Percentiles rank a stretch among this genome's conserved stretches.
Conservation (phyloP, 2,329 filamentous ascomycete genomes). For the Ampelomyces quisqualis region DNA sequence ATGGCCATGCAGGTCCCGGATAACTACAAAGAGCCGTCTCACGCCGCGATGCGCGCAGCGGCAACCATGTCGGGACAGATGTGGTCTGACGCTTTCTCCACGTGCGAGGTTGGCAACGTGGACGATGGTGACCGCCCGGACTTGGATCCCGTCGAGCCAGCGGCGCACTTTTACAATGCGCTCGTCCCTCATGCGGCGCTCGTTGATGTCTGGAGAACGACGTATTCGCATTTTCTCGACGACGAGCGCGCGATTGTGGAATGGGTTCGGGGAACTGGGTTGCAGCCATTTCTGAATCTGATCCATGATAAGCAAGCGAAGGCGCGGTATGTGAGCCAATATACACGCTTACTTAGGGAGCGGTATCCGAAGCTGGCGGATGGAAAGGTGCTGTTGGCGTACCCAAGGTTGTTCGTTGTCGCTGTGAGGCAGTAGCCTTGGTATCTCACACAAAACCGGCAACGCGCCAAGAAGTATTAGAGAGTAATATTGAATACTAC, state of each 20-base stretch:
- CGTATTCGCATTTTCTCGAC: constrained; percentile 56
- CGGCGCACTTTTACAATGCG: constrained; percentile 52
- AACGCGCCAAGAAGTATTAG: too few species aligned
- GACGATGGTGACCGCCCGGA: constrained; percentile 25
- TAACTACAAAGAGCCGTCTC: constrained; percentile 54
- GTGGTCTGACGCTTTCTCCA: constrained; percentile 42
- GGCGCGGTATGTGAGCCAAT: constrained; percentile 50
- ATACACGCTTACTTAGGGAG: constrained; percentile 48
- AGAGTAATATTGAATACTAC: too few species aligned
- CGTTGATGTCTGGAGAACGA: constrained; percentile 58
- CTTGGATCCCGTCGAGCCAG: constrained; percentile 53
- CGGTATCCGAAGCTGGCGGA: constrained; percentile 51
- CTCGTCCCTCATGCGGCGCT: constrained; percentile 43
- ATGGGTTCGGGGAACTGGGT: constrained; percentile 60
- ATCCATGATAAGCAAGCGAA: constrained; percentile 45
- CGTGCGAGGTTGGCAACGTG: constrained; percentile 19
- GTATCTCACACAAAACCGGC: too few species aligned
- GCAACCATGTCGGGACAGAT: constrained; percentile 34
- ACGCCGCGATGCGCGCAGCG: constrained; percentile 53
- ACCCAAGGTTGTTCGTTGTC: constrained; percentile 59
- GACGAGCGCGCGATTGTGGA: constrained; percentile 56
- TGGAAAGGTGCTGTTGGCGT: constrained; percentile 57
- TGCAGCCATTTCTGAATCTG: constrained; percentile 57
- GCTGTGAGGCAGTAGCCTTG: constrained; percentile 29
- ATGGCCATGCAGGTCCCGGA: constrained; percentile 59